A percentile compares a stretch with the other conserved stretches of the same genome.
phyloP scores from a whole-genome alignment of 208 protist genomes.

The Crithidia mellificae region DNA sequence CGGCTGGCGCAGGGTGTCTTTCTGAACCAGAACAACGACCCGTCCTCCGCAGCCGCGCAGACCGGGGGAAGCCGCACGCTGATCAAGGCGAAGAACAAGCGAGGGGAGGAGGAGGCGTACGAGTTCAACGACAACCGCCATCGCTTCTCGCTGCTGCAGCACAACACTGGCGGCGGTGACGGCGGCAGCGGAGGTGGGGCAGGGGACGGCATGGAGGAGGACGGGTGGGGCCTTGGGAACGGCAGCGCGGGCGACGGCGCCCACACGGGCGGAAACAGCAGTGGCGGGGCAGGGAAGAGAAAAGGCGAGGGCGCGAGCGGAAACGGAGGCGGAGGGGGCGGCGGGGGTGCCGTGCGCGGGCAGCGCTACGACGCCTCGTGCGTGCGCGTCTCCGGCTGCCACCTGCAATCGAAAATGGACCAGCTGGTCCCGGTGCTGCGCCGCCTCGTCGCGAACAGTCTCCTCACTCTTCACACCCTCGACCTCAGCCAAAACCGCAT shows the following conservation, averaged over 20 bases:
- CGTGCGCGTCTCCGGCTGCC: conserved; percentile 70
- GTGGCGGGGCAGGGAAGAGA: not conserved
- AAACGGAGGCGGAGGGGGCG: not conserved
- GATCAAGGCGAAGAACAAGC: conserved; percentile 87
- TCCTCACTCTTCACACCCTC: conserved; percentile 70
- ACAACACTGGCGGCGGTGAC: conserved; percentile 6
- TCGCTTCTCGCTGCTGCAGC: conserved; percentile 46
- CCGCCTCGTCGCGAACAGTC: conserved; percentile 69
- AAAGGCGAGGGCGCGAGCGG: not conserved
- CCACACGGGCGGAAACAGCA: too few relatives aligned
- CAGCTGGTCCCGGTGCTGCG: conserved; percentile 68
- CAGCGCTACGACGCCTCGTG: conserved; percentile 59
- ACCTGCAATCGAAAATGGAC: conserved; percentile 52
- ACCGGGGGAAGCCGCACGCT: conserved; percentile 44
- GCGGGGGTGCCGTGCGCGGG: not conserved
- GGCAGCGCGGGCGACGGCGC: not conserved
- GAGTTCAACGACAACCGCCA: conserved; percentile 65
- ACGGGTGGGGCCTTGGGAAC: conserved; percentile 5
- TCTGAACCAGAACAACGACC: conserved; percentile 73
- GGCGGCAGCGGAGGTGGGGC: not conserved
- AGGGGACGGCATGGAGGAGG: not conserved
- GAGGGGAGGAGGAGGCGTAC: conserved; percentile 88
- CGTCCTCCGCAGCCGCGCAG: conserved; percentile 3
- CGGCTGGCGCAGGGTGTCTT: conserved; percentile 72
- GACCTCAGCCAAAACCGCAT: conserved; percentile 83